A percentile compares a stretch with the other conserved stretches of the same genome.
phyloP scores from a whole-genome alignment of 371 early-diverging fungal genomes.

The Mortierella sp. region DNA sequence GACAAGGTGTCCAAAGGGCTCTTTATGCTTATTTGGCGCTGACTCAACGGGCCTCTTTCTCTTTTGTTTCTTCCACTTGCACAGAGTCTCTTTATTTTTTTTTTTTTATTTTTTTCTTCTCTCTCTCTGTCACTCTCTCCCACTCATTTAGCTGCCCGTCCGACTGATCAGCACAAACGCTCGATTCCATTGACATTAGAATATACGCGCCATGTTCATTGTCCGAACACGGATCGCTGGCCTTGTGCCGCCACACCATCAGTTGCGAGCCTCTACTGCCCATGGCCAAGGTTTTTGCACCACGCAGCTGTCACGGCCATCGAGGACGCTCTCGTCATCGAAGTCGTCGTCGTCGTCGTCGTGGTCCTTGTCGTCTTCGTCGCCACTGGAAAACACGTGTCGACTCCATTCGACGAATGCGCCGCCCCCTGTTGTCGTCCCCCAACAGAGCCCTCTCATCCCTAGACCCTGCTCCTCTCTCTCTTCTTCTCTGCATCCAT shows the following conservation, averaged over 20 bases:
- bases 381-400: constrained; percentile 12
- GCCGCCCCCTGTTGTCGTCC: neutral
- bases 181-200: neutral
- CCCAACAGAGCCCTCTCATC: neutral
- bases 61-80: too few relatives aligned
- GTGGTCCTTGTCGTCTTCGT: neutral
- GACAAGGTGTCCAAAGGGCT: too few relatives aligned
- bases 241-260: constrained; percentile 8
- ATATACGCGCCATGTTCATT: constrained; percentile 46
- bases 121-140: neutral
- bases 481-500: neutral
- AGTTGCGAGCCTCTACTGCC: neutral
- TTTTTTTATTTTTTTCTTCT: neutral
- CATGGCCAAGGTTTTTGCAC: too few relatives aligned
- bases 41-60: too few relatives aligned
- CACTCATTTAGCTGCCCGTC: neutral
- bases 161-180: neutral
- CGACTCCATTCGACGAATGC: constrained; percentile 26
- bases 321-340: constrained; percentile 11
- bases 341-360: neutral
- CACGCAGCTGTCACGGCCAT: too few relatives aligned
- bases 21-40: too few relatives aligned
- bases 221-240: constrained; percentile 41
- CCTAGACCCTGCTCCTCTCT: constrained; percentile 3
- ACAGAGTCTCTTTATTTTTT: neutral